Evolutionary conservation across 1,284 basidiomycete species (phyloP).

Genomic region (Marasmius fiardii): DNA sequence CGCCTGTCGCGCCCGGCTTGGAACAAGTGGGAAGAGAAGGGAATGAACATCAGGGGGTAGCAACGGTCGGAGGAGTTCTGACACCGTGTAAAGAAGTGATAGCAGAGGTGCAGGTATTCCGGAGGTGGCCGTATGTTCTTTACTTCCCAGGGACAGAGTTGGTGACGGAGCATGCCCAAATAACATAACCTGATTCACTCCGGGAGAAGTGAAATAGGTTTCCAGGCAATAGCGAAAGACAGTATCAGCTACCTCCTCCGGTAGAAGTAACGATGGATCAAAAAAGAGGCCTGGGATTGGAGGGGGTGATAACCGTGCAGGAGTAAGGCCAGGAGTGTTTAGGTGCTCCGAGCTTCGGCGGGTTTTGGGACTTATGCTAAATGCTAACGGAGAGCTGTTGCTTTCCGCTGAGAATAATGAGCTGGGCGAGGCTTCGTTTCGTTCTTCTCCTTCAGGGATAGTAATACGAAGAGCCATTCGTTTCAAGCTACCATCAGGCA

Average conservation of each 20-base stretch:
- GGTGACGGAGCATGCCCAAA: slow-evolving; percentile 50
- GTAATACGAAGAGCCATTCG: background rate
- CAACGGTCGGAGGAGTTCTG: slow-evolving; percentile 40
- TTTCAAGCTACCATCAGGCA: background rate
- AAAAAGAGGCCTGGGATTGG: slow-evolving; percentile 65
- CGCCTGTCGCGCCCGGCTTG: slow-evolving; percentile 59
- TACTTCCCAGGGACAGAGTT: slow-evolving; percentile 12
- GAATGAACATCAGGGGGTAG: slow-evolving; percentile 42
- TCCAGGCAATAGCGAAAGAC: slow-evolving; percentile 52
- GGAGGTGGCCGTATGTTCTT: slow-evolving; percentile 21
- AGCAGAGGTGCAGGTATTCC: slow-evolving; percentile 55
- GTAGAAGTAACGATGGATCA: slow-evolving; percentile 46
- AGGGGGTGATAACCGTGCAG: slow-evolving; percentile 26
- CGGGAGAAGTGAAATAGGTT: slow-evolving; percentile 50
- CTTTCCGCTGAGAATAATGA: background rate
- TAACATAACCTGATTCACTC: slow-evolving; percentile 74
- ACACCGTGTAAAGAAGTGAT: slow-evolving; percentile 49
- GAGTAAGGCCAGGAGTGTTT: too few species aligned
- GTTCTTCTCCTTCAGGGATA: background rate
- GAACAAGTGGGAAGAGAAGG: slow-evolving; percentile 50
- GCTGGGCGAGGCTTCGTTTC: background rate
- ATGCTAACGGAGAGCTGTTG: background rate
- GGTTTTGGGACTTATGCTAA: too few species aligned
- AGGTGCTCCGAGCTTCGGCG: background rate
- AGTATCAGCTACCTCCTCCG: slow-evolving; percentile 44